Conservation (phyloP, 345 rosid species). For the Linum usitatissimum region DNA sequence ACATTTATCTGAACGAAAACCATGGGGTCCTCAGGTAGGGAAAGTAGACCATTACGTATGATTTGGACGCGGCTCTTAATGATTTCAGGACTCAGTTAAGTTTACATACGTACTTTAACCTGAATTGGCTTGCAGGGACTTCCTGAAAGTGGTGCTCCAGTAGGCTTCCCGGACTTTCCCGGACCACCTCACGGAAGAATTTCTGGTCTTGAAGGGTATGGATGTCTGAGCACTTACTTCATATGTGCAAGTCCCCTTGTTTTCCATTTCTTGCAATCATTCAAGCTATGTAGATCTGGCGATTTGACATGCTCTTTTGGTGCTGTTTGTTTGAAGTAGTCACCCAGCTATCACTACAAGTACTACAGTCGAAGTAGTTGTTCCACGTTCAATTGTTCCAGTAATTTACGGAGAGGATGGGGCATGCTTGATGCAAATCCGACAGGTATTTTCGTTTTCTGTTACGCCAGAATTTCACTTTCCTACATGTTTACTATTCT, state of each 20-base stretch:
- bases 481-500: background rate
- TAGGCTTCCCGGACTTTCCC: slow-evolving; percentile 40
- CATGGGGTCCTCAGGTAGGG: slow-evolving; percentile 61
- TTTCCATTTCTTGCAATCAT: slow-evolving; percentile 2
- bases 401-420: slow-evolving; percentile 63
- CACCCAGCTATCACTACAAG: slow-evolving; percentile 56
- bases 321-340: slow-evolving; percentile 22
- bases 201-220: slow-evolving; percentile 47
- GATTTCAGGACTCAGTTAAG: no score
- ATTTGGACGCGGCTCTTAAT: no score
- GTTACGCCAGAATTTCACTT: background rate
- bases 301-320: background rate
- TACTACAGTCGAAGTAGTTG: slow-evolving; percentile 64
- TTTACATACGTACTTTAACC: background rate
- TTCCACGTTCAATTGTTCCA: slow-evolving; percentile 61
- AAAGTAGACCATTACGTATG: no score
- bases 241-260: background rate
- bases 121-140: slow-evolving; percentile 33
- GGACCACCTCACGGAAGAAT: slow-evolving; percentile 44
- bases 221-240: background rate
- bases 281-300: slow-evolving; percentile 3
- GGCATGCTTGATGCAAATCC: slow-evolving; percentile 56
- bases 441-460: slow-evolving; percentile 34
- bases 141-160: slow-evolving; percentile 29
- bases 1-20: slow-evolving; percentile 47